Base-by-base conservation (phyloP, 768 basidiomycete species). In the Amanita rimosa region DNA sequence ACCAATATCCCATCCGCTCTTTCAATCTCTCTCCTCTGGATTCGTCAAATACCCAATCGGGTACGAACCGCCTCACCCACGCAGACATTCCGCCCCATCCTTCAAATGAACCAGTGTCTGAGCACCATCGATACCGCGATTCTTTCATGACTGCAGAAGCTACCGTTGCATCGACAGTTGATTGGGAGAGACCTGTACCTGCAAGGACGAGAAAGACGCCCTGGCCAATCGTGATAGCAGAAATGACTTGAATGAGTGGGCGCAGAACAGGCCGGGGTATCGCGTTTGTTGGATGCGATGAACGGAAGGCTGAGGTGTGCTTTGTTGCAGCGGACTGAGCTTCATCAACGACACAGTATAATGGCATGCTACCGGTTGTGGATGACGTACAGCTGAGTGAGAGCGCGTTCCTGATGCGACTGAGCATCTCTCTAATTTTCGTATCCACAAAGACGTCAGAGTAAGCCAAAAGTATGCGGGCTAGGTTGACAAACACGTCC, bases 301-400 rank as follows among this genome's bases (percentile, higher is more conserved):
- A 71, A 43, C 65, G 65, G 52, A 74, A 72, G 1, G 70, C 62
- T 1, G 57, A 48, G 19, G 52, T 60, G 37, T 67, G 66, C 43
- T 69, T 63, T 0, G 65, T 67, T 1, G 70, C 70, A 5, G 72
- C 69, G 40, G 65, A 62, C 51, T 74, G 71, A 9, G 69, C 70
- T 57, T 74, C 71, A 43, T 74, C 71, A 6, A 74, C 61, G 13
- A 74, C 64, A 50, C 68, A 71, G 54, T 71, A 74, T 17, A 74
- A 51, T 5, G 70, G 68, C 4, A 61, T 64, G 46, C 62, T 59
- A 14, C 43, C 53, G 19, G 44, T 4, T 10, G 29, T 29, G 24
- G 42, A 39, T 19, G 38, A 2, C 19, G 38, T 41, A 11, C 40
- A 27, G 27, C 40, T 21, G 1, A 31, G 13, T 4, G 39, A 31